Conservation (phyloP, 371 early-diverging fungal species). For the Apophysomyces variabilis region DNA sequence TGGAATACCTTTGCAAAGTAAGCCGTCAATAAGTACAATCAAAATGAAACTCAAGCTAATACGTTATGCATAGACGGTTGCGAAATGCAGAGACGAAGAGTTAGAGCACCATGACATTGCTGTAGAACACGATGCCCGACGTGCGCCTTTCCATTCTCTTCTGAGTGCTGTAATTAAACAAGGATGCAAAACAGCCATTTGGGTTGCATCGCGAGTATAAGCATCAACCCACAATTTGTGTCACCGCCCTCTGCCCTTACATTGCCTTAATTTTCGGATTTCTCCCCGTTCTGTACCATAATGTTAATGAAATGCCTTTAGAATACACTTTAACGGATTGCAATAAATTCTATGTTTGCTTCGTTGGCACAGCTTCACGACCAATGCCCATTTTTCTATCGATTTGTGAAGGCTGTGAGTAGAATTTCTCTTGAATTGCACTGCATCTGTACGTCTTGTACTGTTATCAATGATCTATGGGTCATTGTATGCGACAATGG, state of each 20-base stretch:
- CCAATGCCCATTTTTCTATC: too few species aligned
- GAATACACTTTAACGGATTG: too few species aligned
- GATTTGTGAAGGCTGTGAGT: too few species aligned
- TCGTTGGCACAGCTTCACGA: too few species aligned
- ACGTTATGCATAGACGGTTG: slow-evolving; percentile 46
- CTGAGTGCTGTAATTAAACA: slow-evolving; percentile 76
- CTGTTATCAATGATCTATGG: too few species aligned
- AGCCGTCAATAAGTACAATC: not conserved
- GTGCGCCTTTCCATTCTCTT: slow-evolving; percentile 77
- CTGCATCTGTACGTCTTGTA: too few species aligned
- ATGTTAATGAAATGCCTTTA: too few species aligned
- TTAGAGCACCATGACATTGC: slow-evolving; percentile 94
- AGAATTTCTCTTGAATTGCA: too few species aligned
- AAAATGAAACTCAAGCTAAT: not conserved
- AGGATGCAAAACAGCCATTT: slow-evolving; percentile 87
- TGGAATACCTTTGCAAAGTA: slow-evolving; percentile 68
- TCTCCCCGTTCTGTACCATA: not conserved
- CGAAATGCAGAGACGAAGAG: slow-evolving; percentile 94
- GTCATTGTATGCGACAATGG: too few species aligned
- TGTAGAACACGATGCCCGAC: slow-evolving; percentile 84
- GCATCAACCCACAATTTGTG: not conserved
- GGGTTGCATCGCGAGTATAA: slow-evolving; percentile 63
- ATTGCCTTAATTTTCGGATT: not conserved
- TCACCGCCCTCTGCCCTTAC: not conserved
- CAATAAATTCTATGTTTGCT: not conserved